phyloP scores from a whole-genome alignment of 805 yeast genomes.

The Metschnikowia corniflorae region DNA sequence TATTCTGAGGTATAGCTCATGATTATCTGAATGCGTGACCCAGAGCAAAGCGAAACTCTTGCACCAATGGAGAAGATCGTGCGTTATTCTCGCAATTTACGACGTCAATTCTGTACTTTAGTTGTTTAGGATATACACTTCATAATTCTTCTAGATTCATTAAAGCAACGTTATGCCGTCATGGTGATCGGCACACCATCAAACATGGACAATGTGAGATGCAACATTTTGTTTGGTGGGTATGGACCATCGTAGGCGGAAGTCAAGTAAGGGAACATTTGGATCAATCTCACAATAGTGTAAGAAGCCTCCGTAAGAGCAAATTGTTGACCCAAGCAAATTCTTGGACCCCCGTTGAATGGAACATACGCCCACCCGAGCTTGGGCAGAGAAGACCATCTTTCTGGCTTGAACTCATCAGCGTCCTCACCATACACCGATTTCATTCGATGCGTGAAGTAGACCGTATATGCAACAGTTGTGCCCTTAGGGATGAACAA shows the following conservation, averaged over 20 bases:
- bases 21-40: no score
- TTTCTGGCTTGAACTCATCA: constrained; percentile 33
- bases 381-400: constrained; percentile 32
- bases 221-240: constrained; percentile 20
- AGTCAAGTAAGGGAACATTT: constrained; percentile 26
- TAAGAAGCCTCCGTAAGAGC: constrained; percentile 52
- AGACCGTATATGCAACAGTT: constrained; percentile 17
- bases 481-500: constrained; percentile 19
- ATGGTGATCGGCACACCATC: constrained; percentile 21
- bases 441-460: constrained; percentile 20
- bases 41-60: no score
- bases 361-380: constrained; percentile 50
- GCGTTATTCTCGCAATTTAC: no score
- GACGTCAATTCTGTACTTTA: no score
- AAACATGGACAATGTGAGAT: constrained; percentile 24
- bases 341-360: constrained; percentile 55
- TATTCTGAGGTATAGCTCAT: no score
- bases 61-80: no score
- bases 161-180: constrained; percentile 4
- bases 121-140: no score
- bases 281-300: constrained; percentile 36
- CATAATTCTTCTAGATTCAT: no score
- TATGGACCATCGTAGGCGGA: constrained; percentile 15
- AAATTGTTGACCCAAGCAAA: constrained; percentile 54
- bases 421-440: constrained; percentile 35